Conservation (phyloP, 768 basidiomycete species). For the Tylopilus cervinicoccineus region DNA sequence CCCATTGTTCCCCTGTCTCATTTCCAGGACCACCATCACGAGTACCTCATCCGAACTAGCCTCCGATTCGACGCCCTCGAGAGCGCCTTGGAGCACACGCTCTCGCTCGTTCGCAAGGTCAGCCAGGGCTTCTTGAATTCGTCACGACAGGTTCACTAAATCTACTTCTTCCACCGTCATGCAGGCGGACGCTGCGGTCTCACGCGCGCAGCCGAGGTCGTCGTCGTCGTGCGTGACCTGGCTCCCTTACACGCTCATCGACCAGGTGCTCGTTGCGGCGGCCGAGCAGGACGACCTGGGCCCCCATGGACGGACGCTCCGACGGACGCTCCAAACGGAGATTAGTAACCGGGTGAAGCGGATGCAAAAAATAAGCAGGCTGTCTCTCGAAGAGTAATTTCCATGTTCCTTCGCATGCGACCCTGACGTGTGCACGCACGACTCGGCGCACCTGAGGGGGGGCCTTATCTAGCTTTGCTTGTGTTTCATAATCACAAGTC, state of each 20-base stretch:
- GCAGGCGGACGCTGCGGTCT: slow-evolving; percentile 58
- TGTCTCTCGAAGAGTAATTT: slow-evolving; percentile 22
- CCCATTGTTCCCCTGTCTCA: background rate
- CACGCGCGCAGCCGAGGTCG: slow-evolving; percentile 48
- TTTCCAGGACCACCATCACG: slow-evolving; percentile 62
- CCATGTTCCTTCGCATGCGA: background rate
- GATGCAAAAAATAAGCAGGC: slow-evolving; percentile 60
- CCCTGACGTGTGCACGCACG: background rate
- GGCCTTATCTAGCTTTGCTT: slow-evolving; percentile 2
- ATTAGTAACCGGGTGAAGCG: slow-evolving; percentile 62
- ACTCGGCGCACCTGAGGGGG: no score
- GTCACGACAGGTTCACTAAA: slow-evolving; percentile 3
- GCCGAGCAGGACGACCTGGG: slow-evolving; percentile 49
- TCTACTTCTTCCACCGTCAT: slow-evolving; percentile 1
- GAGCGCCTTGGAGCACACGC: slow-evolving; percentile 69
- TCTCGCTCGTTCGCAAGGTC: slow-evolving; percentile 72
- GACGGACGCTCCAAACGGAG: slow-evolving; percentile 53
- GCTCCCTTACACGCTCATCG: slow-evolving; percentile 81
- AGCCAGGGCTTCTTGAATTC: slow-evolving; percentile 15
- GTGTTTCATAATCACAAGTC: slow-evolving; percentile 9
- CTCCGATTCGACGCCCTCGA: slow-evolving; percentile 77
- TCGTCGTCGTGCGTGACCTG: slow-evolving; percentile 65
- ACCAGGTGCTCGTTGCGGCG: slow-evolving; percentile 72
- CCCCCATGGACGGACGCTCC: slow-evolving; percentile 35
- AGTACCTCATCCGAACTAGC: slow-evolving; percentile 76